Base-by-base conservation (phyloP, 176 grass and related monocot genomes). In the Saccharum spontaneum region DNA sequence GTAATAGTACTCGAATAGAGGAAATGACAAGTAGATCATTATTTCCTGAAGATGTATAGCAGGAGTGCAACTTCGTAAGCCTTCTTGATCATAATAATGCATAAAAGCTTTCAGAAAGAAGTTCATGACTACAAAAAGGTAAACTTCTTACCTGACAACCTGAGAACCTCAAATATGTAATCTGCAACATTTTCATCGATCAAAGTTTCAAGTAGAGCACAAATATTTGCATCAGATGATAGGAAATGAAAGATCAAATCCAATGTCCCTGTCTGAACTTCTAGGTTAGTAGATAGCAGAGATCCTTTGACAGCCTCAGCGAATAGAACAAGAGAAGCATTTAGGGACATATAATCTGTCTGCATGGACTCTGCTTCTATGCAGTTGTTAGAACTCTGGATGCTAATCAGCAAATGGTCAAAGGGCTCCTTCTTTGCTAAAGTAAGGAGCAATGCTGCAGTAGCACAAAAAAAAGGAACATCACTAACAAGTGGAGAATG, bases 291-390 rank as follows among this genome's bases (percentile, higher is more conserved):
- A 90, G 93, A 98, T 73, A 98, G 86, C 85, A 98, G 82, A 74
- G 96, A 88, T 69, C 93, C 96, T 93, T 98, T 98, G 48, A 94
- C 83, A 79, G 96, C 92, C 74, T 98, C 96, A 90, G 96, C 89
- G 79, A 98, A 93, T 67, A 95, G 79, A 82, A 88, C 77, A 74
- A 94, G 81, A 89, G 83, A 75, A 76, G 80, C 75, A 83, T 68
- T 76, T 54, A 82, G 38, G 48, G 77, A 41, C 55, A 69, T 69
- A 83, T 83, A 83, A 65, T 84, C 80, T 31, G 66, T 46, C 69
- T 91, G 80, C 13, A 80, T 81, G 57, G 37, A 68, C 18, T 91
- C 70, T 88, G 64, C 76, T 84, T 94, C 92, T 85, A 75, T 37
- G 66, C 81, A 81, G 55, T 81, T 67, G 40, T 84, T 79, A 71